Evolutionary conservation across 768 basidiomycete species (phyloP).

Genomic region (Mycena haematopus): DNA sequence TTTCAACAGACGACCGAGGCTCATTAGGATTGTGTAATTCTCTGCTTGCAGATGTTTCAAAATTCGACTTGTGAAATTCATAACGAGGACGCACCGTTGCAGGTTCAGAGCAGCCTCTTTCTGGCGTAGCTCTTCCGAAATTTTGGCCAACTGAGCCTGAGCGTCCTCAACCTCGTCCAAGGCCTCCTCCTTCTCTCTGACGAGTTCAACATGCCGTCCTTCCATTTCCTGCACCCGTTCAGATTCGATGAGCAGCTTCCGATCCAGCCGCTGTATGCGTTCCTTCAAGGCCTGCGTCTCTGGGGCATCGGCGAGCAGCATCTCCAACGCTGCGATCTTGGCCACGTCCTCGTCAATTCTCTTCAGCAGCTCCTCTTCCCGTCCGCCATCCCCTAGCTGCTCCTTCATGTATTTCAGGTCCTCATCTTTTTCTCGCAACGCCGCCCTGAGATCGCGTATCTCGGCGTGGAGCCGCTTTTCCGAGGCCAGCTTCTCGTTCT

Average conservation of each 20-base stretch:
- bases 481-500: slow-evolving; percentile 64
- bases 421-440: slow-evolving; percentile 62
- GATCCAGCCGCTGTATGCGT: slow-evolving; percentile 46
- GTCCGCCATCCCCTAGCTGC: slow-evolving; percentile 47
- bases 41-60: slow-evolving; percentile 13
- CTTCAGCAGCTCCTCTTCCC: slow-evolving; percentile 67
- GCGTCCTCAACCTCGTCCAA: slow-evolving; percentile 50
- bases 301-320: slow-evolving; percentile 49
- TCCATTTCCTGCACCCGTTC: slow-evolving; percentile 48
- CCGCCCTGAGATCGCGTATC: slow-evolving; percentile 49
- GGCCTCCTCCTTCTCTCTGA: slow-evolving; percentile 60
- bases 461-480: slow-evolving; percentile 55
- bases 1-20: slow-evolving; percentile 34
- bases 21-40: not conserved
- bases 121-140: too few species aligned
- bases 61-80: not conserved
- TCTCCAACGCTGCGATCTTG: slow-evolving; percentile 65
- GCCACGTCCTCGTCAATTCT: slow-evolving; percentile 78
- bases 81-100: slow-evolving; percentile 25
- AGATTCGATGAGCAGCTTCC: slow-evolving; percentile 49
- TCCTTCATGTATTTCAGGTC: slow-evolving; percentile 57
- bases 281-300: slow-evolving; percentile 46
- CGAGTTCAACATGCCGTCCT: slow-evolving; percentile 50
- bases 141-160: slow-evolving; percentile 39
- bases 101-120: slow-evolving; percentile 30